A percentile compares a stretch with the other conserved stretches of the same genome.
Conservation (phyloP, 2,329 filamentous ascomycete genomes). For the Cadophora sp. region DNA sequence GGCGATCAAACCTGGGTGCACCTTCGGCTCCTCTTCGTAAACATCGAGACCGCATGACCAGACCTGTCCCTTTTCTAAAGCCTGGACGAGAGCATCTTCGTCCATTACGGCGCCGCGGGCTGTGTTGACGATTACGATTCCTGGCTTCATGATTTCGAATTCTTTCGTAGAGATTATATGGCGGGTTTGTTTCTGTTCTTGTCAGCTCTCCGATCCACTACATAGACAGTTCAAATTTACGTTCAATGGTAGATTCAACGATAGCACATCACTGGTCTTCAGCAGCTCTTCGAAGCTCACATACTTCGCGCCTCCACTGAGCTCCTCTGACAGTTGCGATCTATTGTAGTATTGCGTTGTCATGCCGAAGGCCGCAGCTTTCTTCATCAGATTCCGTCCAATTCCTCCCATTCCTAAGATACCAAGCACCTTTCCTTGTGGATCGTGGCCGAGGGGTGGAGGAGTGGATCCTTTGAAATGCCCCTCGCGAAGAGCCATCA, state of each 20-base stretch:
- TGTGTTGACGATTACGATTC: slow-evolving; percentile 81
- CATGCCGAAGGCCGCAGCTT: slow-evolving; percentile 80
- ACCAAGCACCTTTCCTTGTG: slow-evolving; percentile 78
- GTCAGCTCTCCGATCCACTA: background rate
- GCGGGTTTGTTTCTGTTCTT: slow-evolving; percentile 61
- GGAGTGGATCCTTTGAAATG: slow-evolving; percentile 68
- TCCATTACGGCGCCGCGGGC: slow-evolving; percentile 84
- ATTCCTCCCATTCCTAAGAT: slow-evolving; percentile 90
- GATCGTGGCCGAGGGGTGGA: slow-evolving; percentile 74
- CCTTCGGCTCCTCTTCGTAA: slow-evolving; percentile 79
- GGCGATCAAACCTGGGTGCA: slow-evolving; percentile 74
- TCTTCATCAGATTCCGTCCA: slow-evolving; percentile 76
- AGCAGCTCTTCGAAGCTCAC: slow-evolving; percentile 78
- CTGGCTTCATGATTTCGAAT: slow-evolving; percentile 79
- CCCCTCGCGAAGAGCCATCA: slow-evolving; percentile 69
- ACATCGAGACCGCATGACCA: slow-evolving; percentile 79
- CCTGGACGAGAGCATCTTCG: slow-evolving; percentile 78
- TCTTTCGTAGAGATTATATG: slow-evolving; percentile 77
- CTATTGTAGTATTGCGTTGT: slow-evolving; percentile 78
- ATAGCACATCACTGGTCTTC: slow-evolving; percentile 74
- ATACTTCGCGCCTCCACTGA: slow-evolving; percentile 65
- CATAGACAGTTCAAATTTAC: slow-evolving; percentile 53
- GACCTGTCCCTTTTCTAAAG: slow-evolving; percentile 73
- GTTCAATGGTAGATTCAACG: slow-evolving; percentile 82
- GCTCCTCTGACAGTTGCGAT: slow-evolving; percentile 60